phyloP scores from a whole-genome alignment of 768 basidiomycete genomes.

The Gloeopeniophorella convolvens region DNA sequence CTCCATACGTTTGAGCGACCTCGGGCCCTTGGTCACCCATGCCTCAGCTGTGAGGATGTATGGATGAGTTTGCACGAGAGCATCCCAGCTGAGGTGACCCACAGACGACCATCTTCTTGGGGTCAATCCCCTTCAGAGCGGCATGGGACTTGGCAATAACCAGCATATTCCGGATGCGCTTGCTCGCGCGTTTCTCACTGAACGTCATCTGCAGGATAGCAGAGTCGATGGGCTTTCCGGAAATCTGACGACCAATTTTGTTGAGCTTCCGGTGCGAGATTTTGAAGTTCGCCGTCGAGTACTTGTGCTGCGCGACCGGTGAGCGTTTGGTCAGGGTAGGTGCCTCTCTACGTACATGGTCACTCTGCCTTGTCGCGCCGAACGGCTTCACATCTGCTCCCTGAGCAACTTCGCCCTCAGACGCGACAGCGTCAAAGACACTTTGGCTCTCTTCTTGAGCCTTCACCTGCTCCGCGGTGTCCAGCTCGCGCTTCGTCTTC shows the following conservation, averaged over 20 bases:
- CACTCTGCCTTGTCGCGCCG: conserved; percentile 7
- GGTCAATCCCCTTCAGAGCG: conserved; percentile 62
- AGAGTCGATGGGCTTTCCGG: conserved; percentile 87
- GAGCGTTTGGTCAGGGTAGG: not conserved
- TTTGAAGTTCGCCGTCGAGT: conserved; percentile 88
- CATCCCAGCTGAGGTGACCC: conserved; percentile 29
- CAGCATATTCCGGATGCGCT: conserved; percentile 83
- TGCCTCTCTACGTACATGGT: conserved; percentile 9
- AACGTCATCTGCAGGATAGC: conserved; percentile 98
- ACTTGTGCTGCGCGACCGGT: conserved; percentile 63
- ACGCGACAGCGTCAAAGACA: conserved; percentile 38
- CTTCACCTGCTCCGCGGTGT: conserved; percentile 36
- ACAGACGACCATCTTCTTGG: conserved; percentile 77
- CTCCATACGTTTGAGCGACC: conserved; percentile 59
- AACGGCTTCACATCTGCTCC: conserved; percentile 1
- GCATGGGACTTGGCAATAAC: conserved; percentile 85
- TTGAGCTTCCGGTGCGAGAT: conserved; percentile 92
- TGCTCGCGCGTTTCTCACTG: conserved; percentile 85
- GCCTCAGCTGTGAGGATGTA: conserved; percentile 71
- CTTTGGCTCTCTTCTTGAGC: conserved; percentile 39
- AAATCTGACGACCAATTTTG: conserved; percentile 78
- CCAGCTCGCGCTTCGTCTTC: conserved; percentile 16
- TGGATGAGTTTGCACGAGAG: not conserved
- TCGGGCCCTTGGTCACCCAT: conserved; percentile 87
- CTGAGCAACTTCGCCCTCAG: not conserved